Conservation (phyloP, 208 protist species). For the Crithidia bombi region DNA sequence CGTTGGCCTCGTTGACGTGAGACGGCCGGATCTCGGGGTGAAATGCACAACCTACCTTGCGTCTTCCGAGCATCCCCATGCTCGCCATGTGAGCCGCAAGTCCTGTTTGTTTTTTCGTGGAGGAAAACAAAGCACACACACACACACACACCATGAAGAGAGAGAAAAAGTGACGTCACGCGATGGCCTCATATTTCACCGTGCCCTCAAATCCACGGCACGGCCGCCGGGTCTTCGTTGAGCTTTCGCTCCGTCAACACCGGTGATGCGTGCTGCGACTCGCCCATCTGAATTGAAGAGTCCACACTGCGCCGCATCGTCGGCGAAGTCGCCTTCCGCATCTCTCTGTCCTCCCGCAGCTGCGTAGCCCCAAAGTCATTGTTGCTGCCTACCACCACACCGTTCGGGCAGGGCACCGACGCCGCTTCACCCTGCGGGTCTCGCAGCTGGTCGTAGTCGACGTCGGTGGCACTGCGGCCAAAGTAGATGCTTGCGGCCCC, state of each 20-base stretch:
- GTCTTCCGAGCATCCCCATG: too few relatives aligned
- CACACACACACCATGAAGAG: conserved; percentile 10
- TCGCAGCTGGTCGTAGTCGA: conserved; percentile 40
- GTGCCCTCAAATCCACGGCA: conserved; percentile 44
- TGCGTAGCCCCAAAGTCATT: conserved; percentile 2
- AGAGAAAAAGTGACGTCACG: neutral
- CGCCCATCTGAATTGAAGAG: conserved; percentile 8
- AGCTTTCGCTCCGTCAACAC: conserved; percentile 38
- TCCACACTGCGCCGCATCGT: conserved; percentile 2
- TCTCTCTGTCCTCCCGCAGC: conserved; percentile 7
- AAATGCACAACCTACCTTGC: too few relatives aligned
- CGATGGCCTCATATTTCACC: neutral
- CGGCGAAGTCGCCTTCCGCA: conserved; percentile 7
- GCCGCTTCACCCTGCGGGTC: conserved; percentile 1
- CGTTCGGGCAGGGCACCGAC: neutral
- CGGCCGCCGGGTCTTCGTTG: conserved; percentile 47
- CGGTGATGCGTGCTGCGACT: neutral
- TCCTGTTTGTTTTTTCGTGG: too few relatives aligned
- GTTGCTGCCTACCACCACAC: neutral
- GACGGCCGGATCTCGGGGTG: too few relatives aligned
- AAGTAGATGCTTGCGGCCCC: conserved; percentile 45
- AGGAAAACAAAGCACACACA: conserved; percentile 14
- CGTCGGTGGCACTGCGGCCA: conserved; percentile 35
- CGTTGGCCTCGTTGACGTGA: too few relatives aligned
- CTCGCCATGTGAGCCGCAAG: too few relatives aligned